Conservation (phyloP, 2,329 filamentous ascomycete species). For the Onygena corvina region DNA sequence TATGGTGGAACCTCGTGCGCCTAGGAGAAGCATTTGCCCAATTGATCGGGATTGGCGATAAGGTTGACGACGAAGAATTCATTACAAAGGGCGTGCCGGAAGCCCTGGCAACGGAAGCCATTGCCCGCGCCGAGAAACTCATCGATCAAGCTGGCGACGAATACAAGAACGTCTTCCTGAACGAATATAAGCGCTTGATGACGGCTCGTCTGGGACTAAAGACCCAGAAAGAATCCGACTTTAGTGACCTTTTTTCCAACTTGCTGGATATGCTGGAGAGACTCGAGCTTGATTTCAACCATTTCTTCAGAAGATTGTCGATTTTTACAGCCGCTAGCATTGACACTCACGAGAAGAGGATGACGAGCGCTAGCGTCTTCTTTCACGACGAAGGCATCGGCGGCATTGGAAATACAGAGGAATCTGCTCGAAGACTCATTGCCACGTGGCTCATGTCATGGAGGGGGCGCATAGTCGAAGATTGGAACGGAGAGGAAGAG, state of each 20-base stretch:
- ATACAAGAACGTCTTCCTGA: slow-evolving; percentile 73
- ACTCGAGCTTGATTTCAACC: slow-evolving; percentile 81
- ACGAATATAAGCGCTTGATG: slow-evolving; percentile 85
- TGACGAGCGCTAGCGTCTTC: slow-evolving; percentile 57
- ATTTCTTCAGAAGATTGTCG: slow-evolving; percentile 76
- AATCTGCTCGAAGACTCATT: slow-evolving; percentile 53
- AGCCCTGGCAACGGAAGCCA: slow-evolving; percentile 55
- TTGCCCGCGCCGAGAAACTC: slow-evolving; percentile 68
- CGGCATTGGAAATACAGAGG: slow-evolving; percentile 46
- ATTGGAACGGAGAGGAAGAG: slow-evolving; percentile 57
- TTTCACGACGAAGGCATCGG: slow-evolving; percentile 65
- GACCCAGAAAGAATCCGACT: slow-evolving; percentile 57
- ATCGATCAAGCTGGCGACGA: slow-evolving; percentile 75
- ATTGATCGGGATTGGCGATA: slow-evolving; percentile 62
- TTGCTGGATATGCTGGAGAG: slow-evolving; percentile 69
- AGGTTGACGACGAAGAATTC: slow-evolving; percentile 61
- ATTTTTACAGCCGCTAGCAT: slow-evolving; percentile 51
- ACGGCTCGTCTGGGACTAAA: slow-evolving; percentile 64
- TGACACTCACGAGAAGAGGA: slow-evolving; percentile 51
- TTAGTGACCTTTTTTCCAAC: slow-evolving; percentile 68
- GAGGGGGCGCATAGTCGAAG: slow-evolving; percentile 57
- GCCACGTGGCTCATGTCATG: slow-evolving; percentile 73
- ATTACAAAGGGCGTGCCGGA: slow-evolving; percentile 58
- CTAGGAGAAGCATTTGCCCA: slow-evolving; percentile 83
- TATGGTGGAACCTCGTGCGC: slow-evolving; percentile 97